phyloP scores from a whole-genome alignment of 345 rosid genomes.

The Aquilaria yunnanensis region DNA sequence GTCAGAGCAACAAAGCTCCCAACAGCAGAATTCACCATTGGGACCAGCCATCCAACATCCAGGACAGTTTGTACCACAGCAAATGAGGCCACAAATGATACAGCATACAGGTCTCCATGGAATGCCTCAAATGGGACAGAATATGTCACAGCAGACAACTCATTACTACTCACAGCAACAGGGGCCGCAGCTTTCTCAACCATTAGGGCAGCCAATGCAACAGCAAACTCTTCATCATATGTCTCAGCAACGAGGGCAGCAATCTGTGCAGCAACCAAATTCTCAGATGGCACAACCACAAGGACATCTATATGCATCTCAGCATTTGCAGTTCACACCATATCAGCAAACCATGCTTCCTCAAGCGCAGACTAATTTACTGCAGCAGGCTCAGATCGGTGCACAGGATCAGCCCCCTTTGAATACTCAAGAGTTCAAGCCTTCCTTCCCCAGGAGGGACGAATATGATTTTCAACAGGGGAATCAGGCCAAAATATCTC shows the following conservation, averaged over 20 bases:
- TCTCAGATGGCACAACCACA: slow-evolving; percentile 37
- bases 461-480: slow-evolving; percentile 52
- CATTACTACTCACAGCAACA: slow-evolving; percentile 41
- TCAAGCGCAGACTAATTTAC: slow-evolving; percentile 42
- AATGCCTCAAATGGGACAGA: slow-evolving; percentile 42
- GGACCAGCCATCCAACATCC: slow-evolving; percentile 42
- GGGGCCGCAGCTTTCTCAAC: slow-evolving; percentile 45
- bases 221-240: slow-evolving; percentile 41
- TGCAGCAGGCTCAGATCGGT: slow-evolving; percentile 43
- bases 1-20: slow-evolving; percentile 28
- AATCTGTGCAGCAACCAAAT: slow-evolving; percentile 31
- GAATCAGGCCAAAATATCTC: slow-evolving; percentile 52
- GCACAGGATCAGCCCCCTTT: slow-evolving; percentile 50
- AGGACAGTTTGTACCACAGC: slow-evolving; percentile 41
- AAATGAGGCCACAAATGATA: slow-evolving; percentile 52
- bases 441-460: slow-evolving; percentile 41
- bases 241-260: slow-evolving; percentile 41
- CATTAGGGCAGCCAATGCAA: slow-evolving; percentile 38
- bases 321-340: slow-evolving; percentile 52
- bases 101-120: slow-evolving; percentile 52
- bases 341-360: slow-evolving; percentile 46
- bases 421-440: slow-evolving; percentile 44
- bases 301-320: slow-evolving; percentile 49
- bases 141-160: slow-evolving; percentile 40
- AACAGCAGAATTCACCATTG: slow-evolving; percentile 32